Percentiles rank a stretch among this genome's conserved stretches.
phyloP scores from a whole-genome alignment of 1,139 yeast genomes.

The Debaryomyces coudertii region DNA sequence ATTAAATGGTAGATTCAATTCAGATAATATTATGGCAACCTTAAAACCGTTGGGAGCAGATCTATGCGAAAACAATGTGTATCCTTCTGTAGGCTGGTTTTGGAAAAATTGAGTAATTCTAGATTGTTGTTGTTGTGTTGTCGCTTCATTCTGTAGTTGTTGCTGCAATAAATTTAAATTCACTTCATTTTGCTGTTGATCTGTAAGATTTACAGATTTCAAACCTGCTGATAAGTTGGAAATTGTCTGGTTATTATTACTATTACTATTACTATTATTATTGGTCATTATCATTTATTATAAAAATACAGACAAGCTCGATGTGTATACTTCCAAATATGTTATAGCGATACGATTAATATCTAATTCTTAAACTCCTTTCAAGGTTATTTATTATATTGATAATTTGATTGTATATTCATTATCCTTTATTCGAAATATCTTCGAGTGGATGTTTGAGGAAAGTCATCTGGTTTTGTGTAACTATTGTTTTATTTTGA shows the following conservation, averaged over 20 bases:
- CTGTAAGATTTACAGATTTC: constrained; percentile 45
- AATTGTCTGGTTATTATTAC: constrained; percentile 29
- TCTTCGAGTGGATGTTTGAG: constrained; percentile 4
- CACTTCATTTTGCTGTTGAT: constrained; percentile 47
- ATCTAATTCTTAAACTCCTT: not conserved
- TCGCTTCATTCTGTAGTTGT: constrained; percentile 41
- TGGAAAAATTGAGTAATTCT: constrained; percentile 76
- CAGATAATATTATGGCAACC: constrained; percentile 88
- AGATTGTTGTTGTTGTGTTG: constrained; percentile 44
- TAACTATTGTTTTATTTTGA: constrained; percentile 4
- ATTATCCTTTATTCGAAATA: not conserved
- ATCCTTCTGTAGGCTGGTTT: constrained; percentile 82
- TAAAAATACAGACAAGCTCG: not conserved
- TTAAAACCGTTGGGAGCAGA: constrained; percentile 97
- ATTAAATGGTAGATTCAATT: constrained; percentile 75
- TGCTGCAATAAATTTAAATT: constrained; percentile 46
- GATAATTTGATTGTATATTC: not conserved
- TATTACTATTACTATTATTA: constrained; percentile 14
- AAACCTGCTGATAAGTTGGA: constrained; percentile 56
- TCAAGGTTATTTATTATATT: not conserved
- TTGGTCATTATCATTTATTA: constrained; percentile 3
- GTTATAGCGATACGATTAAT: constrained; percentile 7
- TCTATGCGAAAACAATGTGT: constrained; percentile 84
- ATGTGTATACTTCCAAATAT: not conserved
- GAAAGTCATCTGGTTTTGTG: constrained; percentile 6